A percentile compares a stretch with the other conserved stretches of the same genome.
Evolutionary conservation across 169 alveolate genomes (phyloP).

Genomic region (Sarcocystis neurona): DNA sequence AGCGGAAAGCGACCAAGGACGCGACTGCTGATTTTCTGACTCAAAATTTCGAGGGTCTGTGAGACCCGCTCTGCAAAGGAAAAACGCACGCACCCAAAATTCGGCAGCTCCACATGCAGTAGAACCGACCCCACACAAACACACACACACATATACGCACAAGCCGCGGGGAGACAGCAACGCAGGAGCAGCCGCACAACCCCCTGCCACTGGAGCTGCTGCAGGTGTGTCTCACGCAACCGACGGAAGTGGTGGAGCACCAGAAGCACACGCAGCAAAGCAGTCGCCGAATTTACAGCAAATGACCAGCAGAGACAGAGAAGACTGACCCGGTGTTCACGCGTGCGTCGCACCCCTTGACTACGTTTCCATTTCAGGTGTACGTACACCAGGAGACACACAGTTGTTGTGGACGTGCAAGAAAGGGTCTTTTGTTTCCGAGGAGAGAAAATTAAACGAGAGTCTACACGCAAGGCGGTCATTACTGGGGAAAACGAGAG

Average conservation of each 20-base stretch:
- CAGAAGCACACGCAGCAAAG: background rate
- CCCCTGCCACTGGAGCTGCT: too few species aligned
- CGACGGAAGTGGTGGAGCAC: background rate
- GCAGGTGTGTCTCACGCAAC: too few species aligned
- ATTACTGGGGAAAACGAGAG: too few species aligned
- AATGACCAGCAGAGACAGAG: background rate
- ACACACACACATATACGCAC: background rate
- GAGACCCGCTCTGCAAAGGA: conserved; percentile 71
- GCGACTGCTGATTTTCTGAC: conserved; percentile 89
- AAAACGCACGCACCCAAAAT: background rate
- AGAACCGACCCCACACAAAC: background rate
- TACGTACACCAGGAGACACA: too few species aligned
- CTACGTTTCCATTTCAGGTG: too few species aligned
- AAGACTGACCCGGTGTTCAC: too few species aligned
- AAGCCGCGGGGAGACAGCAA: background rate
- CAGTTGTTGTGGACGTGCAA: too few species aligned
- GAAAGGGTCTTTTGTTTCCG: too few species aligned
- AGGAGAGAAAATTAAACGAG: too few species aligned
- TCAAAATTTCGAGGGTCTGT: conserved; percentile 85
- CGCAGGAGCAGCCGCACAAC: too few species aligned
- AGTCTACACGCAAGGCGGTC: too few species aligned
- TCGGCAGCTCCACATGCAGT: background rate
- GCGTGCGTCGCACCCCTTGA: too few species aligned
- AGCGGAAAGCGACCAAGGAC: conserved; percentile 92
- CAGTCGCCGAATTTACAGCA: background rate